These are phyloP conservation scores for Alnus rubra DNA, from an alignment of 306 rosid genomes.

Conservation along the genomic window DNA sequence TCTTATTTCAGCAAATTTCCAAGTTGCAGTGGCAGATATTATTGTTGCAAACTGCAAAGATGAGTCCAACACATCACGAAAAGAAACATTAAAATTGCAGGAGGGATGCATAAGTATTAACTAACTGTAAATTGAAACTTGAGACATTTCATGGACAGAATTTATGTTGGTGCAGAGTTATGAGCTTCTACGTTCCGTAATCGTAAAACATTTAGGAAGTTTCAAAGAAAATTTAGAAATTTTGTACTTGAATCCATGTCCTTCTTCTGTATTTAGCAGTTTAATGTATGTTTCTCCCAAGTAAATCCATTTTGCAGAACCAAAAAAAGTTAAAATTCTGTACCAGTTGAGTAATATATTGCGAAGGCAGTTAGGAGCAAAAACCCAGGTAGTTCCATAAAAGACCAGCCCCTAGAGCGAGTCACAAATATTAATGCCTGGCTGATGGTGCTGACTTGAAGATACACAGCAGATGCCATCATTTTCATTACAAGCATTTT, in stretches of 20 bases:
- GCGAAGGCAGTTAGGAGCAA: constrained; percentile 60
- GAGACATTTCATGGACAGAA: no score
- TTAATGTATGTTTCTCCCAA: not conserved
- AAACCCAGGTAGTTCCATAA: constrained; percentile 63
- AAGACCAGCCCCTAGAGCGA: constrained; percentile 73
- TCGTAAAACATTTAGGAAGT: no score
- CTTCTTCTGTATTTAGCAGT: not conserved
- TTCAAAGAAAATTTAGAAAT: no score
- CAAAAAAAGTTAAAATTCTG: constrained; percentile 13
- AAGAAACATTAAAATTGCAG: no score
- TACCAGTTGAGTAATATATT: constrained; percentile 73
- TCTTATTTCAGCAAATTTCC: constrained; percentile 48
- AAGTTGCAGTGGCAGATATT: constrained; percentile 50
- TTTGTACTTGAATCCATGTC: no score
- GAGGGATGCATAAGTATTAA: no score
- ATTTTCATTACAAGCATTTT: constrained; percentile 2
- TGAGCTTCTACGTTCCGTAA: no score
- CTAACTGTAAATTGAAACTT: no score
- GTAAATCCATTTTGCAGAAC: not conserved
- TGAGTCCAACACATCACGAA: not conserved
- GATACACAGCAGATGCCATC: constrained; percentile 66
- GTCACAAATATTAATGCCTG: constrained; percentile 78
- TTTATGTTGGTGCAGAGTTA: no score
- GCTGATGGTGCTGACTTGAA: constrained; percentile 75
- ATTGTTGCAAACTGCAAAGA: constrained; percentile 59